Conservation (phyloP, 2,329 filamentous ascomycete species). For the Akanthomyces muscarius region DNA sequence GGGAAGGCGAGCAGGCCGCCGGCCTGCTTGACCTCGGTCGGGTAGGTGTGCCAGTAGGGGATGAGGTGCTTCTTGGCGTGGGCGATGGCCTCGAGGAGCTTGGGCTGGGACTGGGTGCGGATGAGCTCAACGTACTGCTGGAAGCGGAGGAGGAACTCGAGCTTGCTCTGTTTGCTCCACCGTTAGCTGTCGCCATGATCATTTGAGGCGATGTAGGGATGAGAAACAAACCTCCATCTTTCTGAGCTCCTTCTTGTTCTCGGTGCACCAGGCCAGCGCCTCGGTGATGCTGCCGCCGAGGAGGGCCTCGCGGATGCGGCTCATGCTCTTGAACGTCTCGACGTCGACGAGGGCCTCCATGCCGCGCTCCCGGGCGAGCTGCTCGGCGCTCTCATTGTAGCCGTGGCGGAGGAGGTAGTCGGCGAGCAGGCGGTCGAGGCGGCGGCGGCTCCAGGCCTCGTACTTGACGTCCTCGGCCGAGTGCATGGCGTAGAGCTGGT, state of each 20-base stretch:
- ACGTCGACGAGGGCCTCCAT: conserved; percentile 84
- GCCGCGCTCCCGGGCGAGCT: conserved; percentile 68
- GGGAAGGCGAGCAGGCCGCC: conserved; percentile 77
- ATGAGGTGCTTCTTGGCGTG: conserved; percentile 81
- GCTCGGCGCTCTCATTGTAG: conserved; percentile 71
- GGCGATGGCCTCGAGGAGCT: conserved; percentile 69
- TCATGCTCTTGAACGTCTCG: conserved; percentile 80
- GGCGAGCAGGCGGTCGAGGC: conserved; percentile 81
- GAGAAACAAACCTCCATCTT: conserved; percentile 66
- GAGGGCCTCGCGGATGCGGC: conserved; percentile 70
- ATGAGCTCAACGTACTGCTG: conserved; percentile 95
- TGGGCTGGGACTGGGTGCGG: conserved; percentile 58
- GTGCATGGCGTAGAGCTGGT: conserved; percentile 74
- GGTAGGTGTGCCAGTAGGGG: conserved; percentile 64
- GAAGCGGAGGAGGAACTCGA: conserved; percentile 89
- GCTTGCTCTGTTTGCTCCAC: conserved; percentile 54
- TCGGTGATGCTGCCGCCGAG: conserved; percentile 67
- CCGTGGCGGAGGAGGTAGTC: conserved; percentile 87
- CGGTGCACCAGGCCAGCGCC: conserved; percentile 83
- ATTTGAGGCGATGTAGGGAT: background rate
- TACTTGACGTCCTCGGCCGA: conserved; percentile 89
- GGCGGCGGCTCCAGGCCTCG: conserved; percentile 78
- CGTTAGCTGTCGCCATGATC: too few relatives aligned
- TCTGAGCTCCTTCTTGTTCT: conserved; percentile 88
- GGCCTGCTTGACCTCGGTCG: conserved; percentile 65